Evolutionary conservation across 345 rosid species (phyloP).

Genomic region (Aethionema arabicum): DNA sequence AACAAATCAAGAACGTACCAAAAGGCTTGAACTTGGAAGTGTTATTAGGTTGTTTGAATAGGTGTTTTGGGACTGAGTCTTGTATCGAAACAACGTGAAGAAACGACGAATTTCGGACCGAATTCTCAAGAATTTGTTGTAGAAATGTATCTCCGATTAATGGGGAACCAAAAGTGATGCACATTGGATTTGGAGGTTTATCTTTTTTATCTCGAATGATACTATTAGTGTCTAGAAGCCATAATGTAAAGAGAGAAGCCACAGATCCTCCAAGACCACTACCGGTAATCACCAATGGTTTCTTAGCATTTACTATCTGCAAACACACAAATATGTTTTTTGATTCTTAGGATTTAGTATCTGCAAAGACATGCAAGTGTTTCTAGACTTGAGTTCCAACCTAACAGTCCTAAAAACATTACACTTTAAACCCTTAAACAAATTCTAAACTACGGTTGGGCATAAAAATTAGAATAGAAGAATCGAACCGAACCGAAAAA

Average conservation of each 20-base stretch:
- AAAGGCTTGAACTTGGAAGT: conserved; percentile 45
- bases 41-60: neutral
- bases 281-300: conserved; percentile 55
- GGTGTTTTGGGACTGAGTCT: conserved; percentile 43
- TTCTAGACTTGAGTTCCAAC: too few relatives aligned
- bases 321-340: neutral
- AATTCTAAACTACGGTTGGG: too few relatives aligned
- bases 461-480: too few relatives aligned
- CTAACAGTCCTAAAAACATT: too few relatives aligned
- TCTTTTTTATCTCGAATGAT: too few relatives aligned
- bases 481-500: too few relatives aligned
- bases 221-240: conserved; percentile 53
- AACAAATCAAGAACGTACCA: conserved; percentile 55
- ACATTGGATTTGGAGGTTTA: too few relatives aligned
- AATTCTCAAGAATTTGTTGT: conserved; percentile 39
- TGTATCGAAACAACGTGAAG: conserved; percentile 47
- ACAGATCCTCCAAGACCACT: conserved; percentile 59
- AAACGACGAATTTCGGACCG: conserved; percentile 52
- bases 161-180: conserved; percentile 75
- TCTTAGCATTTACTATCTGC: neutral
- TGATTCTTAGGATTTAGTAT: neutral
- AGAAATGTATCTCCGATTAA: conserved; percentile 45
- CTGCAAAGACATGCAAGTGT: too few relatives aligned
- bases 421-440: too few relatives aligned
- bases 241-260: conserved; percentile 67